Evolutionary conservation across 2,329 filamentous ascomycete genomes (phyloP).

Genomic region (Corinectria fuckeliana): DNA sequence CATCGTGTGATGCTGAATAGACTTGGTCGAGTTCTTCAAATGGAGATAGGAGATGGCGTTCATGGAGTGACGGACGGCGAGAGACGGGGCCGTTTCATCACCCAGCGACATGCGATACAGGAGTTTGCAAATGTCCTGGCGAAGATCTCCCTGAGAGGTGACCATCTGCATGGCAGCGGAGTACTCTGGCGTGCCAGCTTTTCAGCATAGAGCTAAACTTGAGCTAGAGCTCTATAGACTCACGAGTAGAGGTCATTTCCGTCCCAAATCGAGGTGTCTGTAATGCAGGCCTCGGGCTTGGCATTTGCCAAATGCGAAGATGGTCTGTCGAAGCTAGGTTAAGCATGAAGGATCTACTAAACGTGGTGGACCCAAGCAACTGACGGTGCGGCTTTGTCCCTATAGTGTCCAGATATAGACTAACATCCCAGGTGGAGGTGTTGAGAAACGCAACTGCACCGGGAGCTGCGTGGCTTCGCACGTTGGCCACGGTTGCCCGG

Average conservation of each 20-base stretch:
- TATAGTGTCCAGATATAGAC: background rate
- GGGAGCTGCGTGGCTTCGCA: background rate
- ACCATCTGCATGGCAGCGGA: slow-evolving; percentile 6
- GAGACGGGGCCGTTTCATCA: slow-evolving; percentile 5
- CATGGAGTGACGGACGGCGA: slow-evolving; percentile 14
- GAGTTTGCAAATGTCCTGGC: slow-evolving; percentile 12
- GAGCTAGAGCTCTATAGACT: background rate
- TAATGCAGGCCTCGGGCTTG: background rate
- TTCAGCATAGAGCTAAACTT: too few species aligned
- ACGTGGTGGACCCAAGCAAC: background rate
- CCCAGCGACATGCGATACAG: slow-evolving; percentile 7
- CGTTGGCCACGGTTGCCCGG: slow-evolving; percentile 1
- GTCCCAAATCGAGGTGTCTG: background rate
- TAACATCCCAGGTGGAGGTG: slow-evolving; percentile 3
- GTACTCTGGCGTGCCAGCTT: background rate
- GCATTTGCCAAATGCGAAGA: background rate
- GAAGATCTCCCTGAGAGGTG: slow-evolving; percentile 4
- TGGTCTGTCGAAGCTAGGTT: background rate
- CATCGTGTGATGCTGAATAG: slow-evolving; percentile 3
- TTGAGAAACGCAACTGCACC: slow-evolving; percentile 5
- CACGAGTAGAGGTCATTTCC: background rate
- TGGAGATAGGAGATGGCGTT: slow-evolving; percentile 10
- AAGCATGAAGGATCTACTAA: background rate
- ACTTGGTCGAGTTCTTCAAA: background rate
- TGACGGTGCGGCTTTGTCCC: background rate